Base-by-base conservation (phyloP, 202 grass and related monocot genomes). In the Dendrocalamus latiflorus region DNA sequence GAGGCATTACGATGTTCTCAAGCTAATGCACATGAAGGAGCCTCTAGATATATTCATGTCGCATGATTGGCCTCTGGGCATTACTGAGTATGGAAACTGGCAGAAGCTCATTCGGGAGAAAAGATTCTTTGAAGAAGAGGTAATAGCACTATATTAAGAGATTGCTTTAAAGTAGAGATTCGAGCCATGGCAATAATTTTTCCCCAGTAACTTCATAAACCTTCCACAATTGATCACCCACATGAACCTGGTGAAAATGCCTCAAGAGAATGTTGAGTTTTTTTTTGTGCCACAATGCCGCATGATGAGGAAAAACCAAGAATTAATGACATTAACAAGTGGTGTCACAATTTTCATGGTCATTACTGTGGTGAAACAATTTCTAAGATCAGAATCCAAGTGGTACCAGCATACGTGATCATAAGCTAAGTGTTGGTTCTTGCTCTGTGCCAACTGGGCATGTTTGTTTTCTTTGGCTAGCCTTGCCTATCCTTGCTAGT, bases 1-100 rank as follows among this genome's bases (percentile, higher is more conserved):
- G 41, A 91, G 91, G 47, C 86, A 98, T 80, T 98, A 90, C 48
- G 93, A 98, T 84, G 93, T 92, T 81, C 77, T 92, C 48, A 95
- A 98, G 75, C 89, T 95, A 70, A 87, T 93, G 91, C 83, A 90
- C 71, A 67, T 98, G 70, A 85, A 95, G 81, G 89, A 95, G 75
- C 93, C 91, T 61, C 62, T 92, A 78, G 93, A 98, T 89, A 88
- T 95, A 91, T 95, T 98, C 88, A 79, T 98, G 28, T 98, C 95
- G 21, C 95, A 98, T 89, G 93, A 98, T 86, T 98, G 95, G 95
- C 93, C 93, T 74, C 25, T 95, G 71, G 93, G 91, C 70, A 93
- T 95, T 78, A 95, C 93, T 68, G 93, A 98, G 82, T 98, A 98
- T 83, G 95, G 93, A 84, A 80, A 93, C 75, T 81, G 89, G 78